Percentiles rank a stretch among this genome's conserved stretches.
These are phyloP conservation scores for Lyophyllum shimeji DNA, from an alignment of 768 basidiomycete genomes.

Conservation along the genomic window DNA sequence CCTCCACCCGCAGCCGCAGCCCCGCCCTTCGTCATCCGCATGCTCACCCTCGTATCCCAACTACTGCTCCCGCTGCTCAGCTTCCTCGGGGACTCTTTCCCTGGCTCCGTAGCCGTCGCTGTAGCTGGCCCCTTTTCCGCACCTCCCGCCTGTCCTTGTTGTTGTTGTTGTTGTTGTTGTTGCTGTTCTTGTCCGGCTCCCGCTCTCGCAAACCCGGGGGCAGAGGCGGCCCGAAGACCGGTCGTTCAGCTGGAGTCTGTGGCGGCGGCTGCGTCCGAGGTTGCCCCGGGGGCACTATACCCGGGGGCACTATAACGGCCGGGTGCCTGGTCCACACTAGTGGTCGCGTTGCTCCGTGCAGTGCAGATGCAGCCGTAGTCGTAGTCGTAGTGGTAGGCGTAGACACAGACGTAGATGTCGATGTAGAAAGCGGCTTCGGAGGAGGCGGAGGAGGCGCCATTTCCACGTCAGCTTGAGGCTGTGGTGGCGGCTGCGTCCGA, in stretches of 20 bases:
- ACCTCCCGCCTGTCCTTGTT: background rate
- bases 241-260: background rate
- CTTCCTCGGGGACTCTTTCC: background rate
- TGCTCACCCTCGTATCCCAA: slow-evolving; percentile 15
- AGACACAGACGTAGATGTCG: background rate
- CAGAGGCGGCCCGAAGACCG: no score
- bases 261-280: background rate
- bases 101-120: background rate
- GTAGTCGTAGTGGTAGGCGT: background rate
- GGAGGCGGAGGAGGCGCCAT: background rate
- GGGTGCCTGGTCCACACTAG: no score
- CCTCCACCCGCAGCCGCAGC: background rate
- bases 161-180: no score
- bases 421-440: no score
- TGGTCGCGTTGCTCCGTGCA: no score
- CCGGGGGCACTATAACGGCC: no score
- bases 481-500: background rate
- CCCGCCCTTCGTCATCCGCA: background rate
- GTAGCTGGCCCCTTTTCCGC: background rate
- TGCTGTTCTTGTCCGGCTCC: no score
- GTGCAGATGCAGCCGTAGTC: background rate
- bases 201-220: no score
- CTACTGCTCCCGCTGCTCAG: background rate
- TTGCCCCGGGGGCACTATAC: no score
- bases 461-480: background rate